Conservation (phyloP, 352 stramenopile genomes). For the Globisporangium acanthophoron region DNA sequence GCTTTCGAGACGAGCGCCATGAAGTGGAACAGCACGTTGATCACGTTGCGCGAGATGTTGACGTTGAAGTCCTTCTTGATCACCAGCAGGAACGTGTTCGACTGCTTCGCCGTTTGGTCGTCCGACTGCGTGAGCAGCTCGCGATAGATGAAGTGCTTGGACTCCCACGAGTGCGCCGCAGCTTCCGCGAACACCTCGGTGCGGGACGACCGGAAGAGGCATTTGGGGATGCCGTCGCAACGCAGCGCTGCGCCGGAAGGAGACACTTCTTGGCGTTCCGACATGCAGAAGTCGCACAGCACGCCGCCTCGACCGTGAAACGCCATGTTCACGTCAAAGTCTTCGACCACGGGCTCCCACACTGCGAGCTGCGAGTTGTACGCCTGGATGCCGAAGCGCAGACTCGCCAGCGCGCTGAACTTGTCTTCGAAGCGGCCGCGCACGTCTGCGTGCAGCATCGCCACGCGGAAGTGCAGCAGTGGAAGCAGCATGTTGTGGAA, state of each 20-base stretch:
- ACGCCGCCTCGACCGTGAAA: slow-evolving; percentile 63
- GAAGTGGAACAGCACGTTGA: slow-evolving; percentile 82
- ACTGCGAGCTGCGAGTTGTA: slow-evolving; percentile 86
- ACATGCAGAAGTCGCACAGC: slow-evolving; percentile 78
- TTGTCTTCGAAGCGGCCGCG: slow-evolving; percentile 55
- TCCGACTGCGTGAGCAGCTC: slow-evolving; percentile 59
- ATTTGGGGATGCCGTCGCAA: slow-evolving; percentile 69
- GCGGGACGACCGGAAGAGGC: slow-evolving; percentile 58
- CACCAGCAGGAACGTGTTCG: slow-evolving; percentile 68
- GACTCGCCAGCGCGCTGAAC: slow-evolving; percentile 51
- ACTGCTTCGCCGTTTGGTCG: slow-evolving; percentile 44
- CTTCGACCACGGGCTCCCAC: slow-evolving; percentile 80
- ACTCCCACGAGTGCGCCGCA: slow-evolving; percentile 56
- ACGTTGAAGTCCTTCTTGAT: slow-evolving; percentile 80
- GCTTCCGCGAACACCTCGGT: slow-evolving; percentile 66
- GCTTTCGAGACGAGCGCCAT: slow-evolving; percentile 66
- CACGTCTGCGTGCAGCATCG: slow-evolving; percentile 62
- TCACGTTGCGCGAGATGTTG: slow-evolving; percentile 75
- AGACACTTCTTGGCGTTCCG: slow-evolving; percentile 55
- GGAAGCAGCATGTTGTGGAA: slow-evolving; percentile 87
- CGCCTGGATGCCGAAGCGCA: slow-evolving; percentile 69
- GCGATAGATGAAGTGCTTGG: slow-evolving; percentile 83
- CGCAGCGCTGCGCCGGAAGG: slow-evolving; percentile 43
- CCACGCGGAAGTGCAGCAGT: slow-evolving; percentile 68
- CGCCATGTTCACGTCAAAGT: slow-evolving; percentile 77